Conservation (phyloP, 805 yeast genomes). For the Saturnispora saitoi region DNA sequence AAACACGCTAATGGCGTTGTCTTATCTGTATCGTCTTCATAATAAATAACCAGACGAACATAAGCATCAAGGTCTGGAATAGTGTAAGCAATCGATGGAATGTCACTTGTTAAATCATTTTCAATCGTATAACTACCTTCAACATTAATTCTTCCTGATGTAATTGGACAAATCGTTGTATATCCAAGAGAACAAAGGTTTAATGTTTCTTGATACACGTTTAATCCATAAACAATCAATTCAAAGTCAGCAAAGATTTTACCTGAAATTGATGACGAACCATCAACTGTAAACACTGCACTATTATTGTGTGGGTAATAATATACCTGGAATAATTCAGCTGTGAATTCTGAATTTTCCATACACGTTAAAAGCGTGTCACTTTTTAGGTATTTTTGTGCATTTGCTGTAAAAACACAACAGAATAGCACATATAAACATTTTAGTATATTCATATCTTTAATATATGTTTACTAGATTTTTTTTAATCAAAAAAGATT, state of each 20-base stretch:
- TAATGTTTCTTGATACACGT: constrained; percentile 44
- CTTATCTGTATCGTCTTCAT: constrained; percentile 35
- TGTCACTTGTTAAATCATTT: constrained; percentile 31
- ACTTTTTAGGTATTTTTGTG: constrained; percentile 28
- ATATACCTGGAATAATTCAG: constrained; percentile 69
- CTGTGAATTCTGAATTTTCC: constrained; percentile 80
- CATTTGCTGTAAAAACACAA: constrained; percentile 14
- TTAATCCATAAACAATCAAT: constrained; percentile 75
- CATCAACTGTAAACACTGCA: constrained; percentile 60
- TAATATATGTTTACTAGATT: not conserved
- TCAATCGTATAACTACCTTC: constrained; percentile 34
- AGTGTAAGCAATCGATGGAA: constrained; percentile 82
- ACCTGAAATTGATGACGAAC: constrained; percentile 69
- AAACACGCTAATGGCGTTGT: constrained; percentile 74
- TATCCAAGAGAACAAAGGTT: constrained; percentile 53
- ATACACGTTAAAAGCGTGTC: constrained; percentile 82
- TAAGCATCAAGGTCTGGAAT: constrained; percentile 93
- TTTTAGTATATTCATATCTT: not conserved
- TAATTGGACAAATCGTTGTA: constrained; percentile 68
- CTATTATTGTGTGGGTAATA: constrained; percentile 60
- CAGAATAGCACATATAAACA: not conserved
- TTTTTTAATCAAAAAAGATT: too few relatives aligned
- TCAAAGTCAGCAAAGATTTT: constrained; percentile 58
- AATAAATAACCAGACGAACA: constrained; percentile 63
- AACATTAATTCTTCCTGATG: constrained; percentile 80